Evolutionary conservation across 768 basidiomycete genomes (phyloP), one percentile per base, ranked within the genome.

Genomic region (Tulasnella sp.): DNA sequence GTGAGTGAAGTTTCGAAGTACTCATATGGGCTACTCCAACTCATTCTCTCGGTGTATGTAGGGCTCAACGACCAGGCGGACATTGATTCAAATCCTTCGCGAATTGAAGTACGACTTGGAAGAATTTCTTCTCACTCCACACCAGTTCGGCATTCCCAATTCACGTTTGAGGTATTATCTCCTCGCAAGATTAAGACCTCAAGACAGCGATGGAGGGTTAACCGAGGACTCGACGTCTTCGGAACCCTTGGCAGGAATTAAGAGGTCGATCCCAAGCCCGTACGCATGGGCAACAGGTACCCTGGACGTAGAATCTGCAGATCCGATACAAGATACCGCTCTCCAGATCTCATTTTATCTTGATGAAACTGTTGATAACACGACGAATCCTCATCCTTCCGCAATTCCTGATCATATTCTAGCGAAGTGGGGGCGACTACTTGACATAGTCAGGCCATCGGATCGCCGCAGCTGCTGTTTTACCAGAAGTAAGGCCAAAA

Each of bases 101-200:
- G 82, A 82, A 0, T 84, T 91, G 4, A 88, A 88, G 29, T 94
- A 93, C 80, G 80, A 80, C 8, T 86, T 85, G 0, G 79, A 85
- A 31, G 92, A 94, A 82, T 84, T 92, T 31, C 83, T 91, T 12
- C 82, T 94, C 70, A 93, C 90, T 34, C 93, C 93, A 0, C 82
- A 92, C 6, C 92, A 93, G 81, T 92, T 91, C 78, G 89, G 90
- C 22, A 88, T 93, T 19, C 93, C 93, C 9, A 94, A 94, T 80
- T 94, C 93, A 25, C 89, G 93, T 29, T 83, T 92, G 77, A 87
- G 93, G 34, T 94, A 94, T 81, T 94, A 94, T 79, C 85, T 93
- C 25, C 87, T 94, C 0, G 93, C 92, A 12, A 91, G 88, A 79
- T 82, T 82, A 40, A 17, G 25, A 2, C 58, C 58, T 31, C 2